Base-by-base conservation (phyloP, 1,139 yeast species). In the Candida glucosophila region DNA sequence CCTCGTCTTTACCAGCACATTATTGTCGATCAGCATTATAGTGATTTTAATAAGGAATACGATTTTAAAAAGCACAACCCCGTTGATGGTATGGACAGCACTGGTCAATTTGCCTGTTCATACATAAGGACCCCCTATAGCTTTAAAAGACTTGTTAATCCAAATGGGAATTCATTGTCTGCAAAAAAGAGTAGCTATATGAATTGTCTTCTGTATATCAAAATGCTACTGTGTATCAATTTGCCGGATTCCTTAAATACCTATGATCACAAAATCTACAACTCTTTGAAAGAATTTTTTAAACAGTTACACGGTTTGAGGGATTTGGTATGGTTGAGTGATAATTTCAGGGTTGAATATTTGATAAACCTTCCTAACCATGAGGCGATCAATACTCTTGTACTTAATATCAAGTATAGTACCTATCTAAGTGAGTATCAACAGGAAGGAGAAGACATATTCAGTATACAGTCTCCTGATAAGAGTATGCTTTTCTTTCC, bases 191-290 rank as follows among this genome's bases (percentile, higher is more conserved):
- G 19, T 22, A 15, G 14, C 5, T 15, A 18, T 15, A 23, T 19
- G 9, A 20, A 23, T 7, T 16, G 20, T 8, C 32, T 25, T 16
- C 43, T 43, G 2, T 33, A 31, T 15, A 35, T 52, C 12, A 33
- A 32, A 19, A 31, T 45, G 12, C 41, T 58, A 20, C 49, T 40
- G 24, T 49, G 54, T 22, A 37, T 52, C 7, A 35, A 39, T 18
- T 34, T 62, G 10, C 67, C 67, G 0, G 65, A 59, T 27, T 50
- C 61, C 8, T 39, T 58, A 8, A 55, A 53, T 28, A 36, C 55
- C 5, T 49, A 52, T 33, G 60, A 58, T 27, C 38, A 41, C 19
- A 49, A 47, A 4, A 31, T 52, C 14, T 41, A 45, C 23, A 31
- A 34, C 9, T 35, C 28, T 15, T 31, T 52, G 9, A 22, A 31